A percentile compares a stretch with the other conserved stretches of the same genome.
Evolutionary conservation across 2,329 filamentous ascomycete genomes (phyloP).

Genomic region (Pseudocercospora cruenta): DNA sequence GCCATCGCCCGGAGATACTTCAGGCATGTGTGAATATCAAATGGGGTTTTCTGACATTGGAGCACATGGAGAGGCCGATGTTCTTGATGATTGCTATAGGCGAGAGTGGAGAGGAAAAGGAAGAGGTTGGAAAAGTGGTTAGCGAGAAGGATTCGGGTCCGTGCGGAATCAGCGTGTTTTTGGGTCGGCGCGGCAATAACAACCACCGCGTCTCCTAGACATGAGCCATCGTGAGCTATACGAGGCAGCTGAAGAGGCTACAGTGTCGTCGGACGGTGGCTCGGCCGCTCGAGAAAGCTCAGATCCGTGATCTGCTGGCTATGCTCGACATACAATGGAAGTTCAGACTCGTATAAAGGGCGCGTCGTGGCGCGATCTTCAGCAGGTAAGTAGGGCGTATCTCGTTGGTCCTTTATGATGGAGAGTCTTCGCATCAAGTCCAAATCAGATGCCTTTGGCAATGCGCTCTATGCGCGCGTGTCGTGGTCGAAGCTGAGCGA

Average conservation of each 20-base stretch:
- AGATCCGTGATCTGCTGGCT: no score
- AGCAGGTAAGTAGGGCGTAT: background rate
- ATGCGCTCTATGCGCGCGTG: constrained; percentile 21
- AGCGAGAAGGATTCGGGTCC: background rate
- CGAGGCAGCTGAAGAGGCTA: no score
- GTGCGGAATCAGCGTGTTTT: background rate
- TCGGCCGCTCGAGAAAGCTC: no score
- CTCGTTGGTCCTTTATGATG: constrained; percentile 12
- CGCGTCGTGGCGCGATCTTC: background rate
- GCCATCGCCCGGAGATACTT: no score
- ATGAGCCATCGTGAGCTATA: no score
- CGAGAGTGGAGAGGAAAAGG: background rate
- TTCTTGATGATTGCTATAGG: no score
- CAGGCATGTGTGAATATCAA: no score
- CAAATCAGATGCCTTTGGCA: constrained; percentile 24
- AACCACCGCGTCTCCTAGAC: background rate
- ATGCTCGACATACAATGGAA: no score
- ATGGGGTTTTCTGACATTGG: no score
- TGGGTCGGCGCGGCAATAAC: background rate
- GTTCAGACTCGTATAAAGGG: background rate
- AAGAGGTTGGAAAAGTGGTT: background rate
- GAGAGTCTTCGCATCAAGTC: constrained; percentile 21
- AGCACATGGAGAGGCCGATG: no score
- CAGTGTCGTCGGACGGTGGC: background rate
- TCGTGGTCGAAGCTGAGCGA: constrained; percentile 16